Conservation (phyloP, 164 flowering plant genomes). For the Stephania cephalantha region DNA sequence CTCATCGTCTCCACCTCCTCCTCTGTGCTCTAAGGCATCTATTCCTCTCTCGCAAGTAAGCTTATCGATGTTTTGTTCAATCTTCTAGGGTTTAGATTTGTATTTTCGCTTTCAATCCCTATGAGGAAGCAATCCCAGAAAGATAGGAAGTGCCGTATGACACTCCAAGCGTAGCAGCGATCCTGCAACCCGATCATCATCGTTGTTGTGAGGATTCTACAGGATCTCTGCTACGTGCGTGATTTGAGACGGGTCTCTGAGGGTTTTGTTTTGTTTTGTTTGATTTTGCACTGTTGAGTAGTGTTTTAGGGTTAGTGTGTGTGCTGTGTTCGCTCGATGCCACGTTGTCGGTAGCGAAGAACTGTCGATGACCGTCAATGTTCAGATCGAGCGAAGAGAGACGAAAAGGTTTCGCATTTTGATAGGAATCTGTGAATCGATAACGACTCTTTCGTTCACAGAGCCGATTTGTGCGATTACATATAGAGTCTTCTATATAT, state of each 20-base stretch:
- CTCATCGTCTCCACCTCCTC: too few species aligned
- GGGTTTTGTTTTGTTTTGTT: slow-evolving; percentile 7
- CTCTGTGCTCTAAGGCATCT: too few species aligned
- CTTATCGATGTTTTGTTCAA: too few species aligned
- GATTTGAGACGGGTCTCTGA: slow-evolving; percentile 49
- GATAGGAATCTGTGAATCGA: slow-evolving; percentile 59
- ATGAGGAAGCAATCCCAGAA: slow-evolving; percentile 29
- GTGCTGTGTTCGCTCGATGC: slow-evolving; percentile 34
- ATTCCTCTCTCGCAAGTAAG: too few species aligned
- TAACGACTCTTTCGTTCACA: slow-evolving; percentile 21
- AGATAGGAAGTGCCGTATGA: slow-evolving; percentile 55
- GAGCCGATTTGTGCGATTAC: slow-evolving; percentile 66
- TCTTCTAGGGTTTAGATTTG: background rate
- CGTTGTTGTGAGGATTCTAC: background rate
- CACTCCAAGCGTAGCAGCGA: slow-evolving; percentile 14
- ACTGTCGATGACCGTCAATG: slow-evolving; percentile 49
- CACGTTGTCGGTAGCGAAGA: slow-evolving; percentile 52
- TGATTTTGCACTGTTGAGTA: background rate
- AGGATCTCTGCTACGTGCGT: slow-evolving; percentile 28
- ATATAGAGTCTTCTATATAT: slow-evolving; percentile 8
- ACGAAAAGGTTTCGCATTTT: slow-evolving; percentile 38
- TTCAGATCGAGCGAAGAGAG: slow-evolving; percentile 39
- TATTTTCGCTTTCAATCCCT: background rate
- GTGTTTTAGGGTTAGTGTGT: background rate
- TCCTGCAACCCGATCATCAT: background rate